Percentiles rank a stretch among this genome's conserved stretches.
These are phyloP conservation scores for Cicer cuneatum DNA, from an alignment of 306 rosid genomes.

Conservation along the genomic window DNA sequence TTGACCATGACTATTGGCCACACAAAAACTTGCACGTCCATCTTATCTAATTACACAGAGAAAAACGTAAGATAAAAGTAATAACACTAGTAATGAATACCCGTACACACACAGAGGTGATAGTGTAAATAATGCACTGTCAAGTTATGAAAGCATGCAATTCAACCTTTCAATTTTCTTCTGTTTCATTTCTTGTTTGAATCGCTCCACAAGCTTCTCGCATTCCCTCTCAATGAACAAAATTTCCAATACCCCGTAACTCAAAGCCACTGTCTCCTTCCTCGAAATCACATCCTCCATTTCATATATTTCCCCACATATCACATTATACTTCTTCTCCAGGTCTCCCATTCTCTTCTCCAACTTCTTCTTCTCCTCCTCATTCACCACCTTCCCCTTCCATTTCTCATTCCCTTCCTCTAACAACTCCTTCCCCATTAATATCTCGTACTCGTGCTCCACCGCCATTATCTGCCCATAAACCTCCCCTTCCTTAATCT, in stretches of 20 bases:
- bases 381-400: slow-evolving; percentile 41
- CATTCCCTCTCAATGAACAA: slow-evolving; percentile 86
- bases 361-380: slow-evolving; percentile 51
- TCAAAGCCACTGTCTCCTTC: slow-evolving; percentile 72
- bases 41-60: slow-evolving; percentile 7
- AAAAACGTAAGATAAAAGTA: slow-evolving; percentile 35
- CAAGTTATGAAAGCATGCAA: slow-evolving; percentile 27
- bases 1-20: background rate
- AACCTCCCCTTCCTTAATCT: slow-evolving; percentile 54
- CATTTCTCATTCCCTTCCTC: slow-evolving; percentile 45
- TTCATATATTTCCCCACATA: slow-evolving; percentile 63
- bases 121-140: slow-evolving; percentile 5
- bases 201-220: slow-evolving; percentile 67
- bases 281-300: slow-evolving; percentile 64
- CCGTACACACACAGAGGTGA: background rate
- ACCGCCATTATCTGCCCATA: slow-evolving; percentile 49
- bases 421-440: slow-evolving; percentile 38
- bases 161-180: slow-evolving; percentile 59
- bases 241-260: slow-evolving; percentile 81
- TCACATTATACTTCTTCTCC: slow-evolving; percentile 64
- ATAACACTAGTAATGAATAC: slow-evolving; percentile 24
- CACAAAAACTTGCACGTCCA: slow-evolving; percentile 16
- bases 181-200: slow-evolving; percentile 59
- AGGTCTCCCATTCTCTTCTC: slow-evolving; percentile 58
- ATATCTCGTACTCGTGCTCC: slow-evolving; percentile 52